A percentile compares a stretch with the other conserved stretches of the same genome.
phyloP scores from a whole-genome alignment of 2,329 filamentous ascomycete genomes.

The Atkinsonella hypoxylon region DNA sequence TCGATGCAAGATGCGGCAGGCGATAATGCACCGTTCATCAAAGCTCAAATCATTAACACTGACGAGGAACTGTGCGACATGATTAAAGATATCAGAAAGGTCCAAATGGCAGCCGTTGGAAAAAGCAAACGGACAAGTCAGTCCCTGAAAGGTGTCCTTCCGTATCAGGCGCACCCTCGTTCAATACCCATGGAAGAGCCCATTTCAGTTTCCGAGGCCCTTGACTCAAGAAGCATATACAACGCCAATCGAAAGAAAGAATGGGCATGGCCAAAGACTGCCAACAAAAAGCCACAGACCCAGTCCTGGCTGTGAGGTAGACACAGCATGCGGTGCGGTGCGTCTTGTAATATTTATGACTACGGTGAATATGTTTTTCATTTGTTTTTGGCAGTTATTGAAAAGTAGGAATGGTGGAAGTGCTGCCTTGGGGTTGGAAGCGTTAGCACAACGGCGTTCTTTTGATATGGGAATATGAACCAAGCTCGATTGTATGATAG shows the following conservation, averaged over 20 bases:
- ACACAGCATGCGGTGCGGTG: no score
- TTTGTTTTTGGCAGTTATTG: background rate
- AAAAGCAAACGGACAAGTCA: slow-evolving; percentile 16
- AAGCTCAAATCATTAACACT: slow-evolving; percentile 68
- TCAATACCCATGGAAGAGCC: slow-evolving; percentile 24
- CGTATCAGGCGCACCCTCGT: slow-evolving; percentile 23
- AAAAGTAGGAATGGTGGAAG: no score
- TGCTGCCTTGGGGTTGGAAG: no score
- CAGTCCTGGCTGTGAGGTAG: slow-evolving; percentile 13
- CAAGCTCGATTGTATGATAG: background rate
- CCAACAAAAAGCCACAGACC: slow-evolving; percentile 14
- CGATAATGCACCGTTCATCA: slow-evolving; percentile 52
- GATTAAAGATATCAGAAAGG: slow-evolving; percentile 45
- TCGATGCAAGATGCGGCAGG: slow-evolving; percentile 39
- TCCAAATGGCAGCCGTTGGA: slow-evolving; percentile 10
- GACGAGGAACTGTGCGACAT: slow-evolving; percentile 66
- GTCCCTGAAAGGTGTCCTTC: slow-evolving; percentile 20
- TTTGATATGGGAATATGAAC: background rate
- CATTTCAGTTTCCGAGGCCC: slow-evolving; percentile 23
- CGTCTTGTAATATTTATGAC: background rate
- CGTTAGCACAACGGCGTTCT: background rate
- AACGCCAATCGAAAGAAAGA: slow-evolving; percentile 13
- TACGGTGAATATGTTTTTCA: background rate
- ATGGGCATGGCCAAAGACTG: slow-evolving; percentile 14
- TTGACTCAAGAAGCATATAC: slow-evolving; percentile 13